Evolutionary conservation across 2,329 filamentous ascomycete genomes (phyloP), one percentile per base, ranked within the genome.

Genomic region (Epichloe sylvatica): DNA sequence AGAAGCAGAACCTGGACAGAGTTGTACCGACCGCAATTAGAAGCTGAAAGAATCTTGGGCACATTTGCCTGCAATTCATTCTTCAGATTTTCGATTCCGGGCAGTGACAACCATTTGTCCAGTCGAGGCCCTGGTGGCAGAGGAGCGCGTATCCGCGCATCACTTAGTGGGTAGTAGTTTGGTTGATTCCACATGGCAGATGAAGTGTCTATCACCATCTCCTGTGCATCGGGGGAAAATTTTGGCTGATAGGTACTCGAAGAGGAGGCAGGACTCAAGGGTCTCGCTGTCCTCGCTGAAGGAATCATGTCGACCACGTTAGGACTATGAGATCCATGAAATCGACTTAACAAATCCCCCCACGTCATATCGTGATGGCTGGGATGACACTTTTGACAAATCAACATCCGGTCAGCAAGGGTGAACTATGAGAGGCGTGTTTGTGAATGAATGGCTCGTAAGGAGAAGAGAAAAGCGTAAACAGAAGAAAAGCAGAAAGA

Each of bases 301-400:
- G 71, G 68, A 33, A 70, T 67, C 42, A 76, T 70, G 23, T 77
- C 74, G 51, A 72, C 73, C 44, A 75, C 65, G 30, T 62, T 64
- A 34, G 75, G 74, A 55, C 75, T 78, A 50, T 73, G 69, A 39
- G 73, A 71, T 51, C 71, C 69, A 62, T 69, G 65, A 49, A 76
- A 79, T 56, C 77, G 78, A 57, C 65, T 67, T 44, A 74, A 67
- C 15, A 76, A 73, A 53, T 79, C 75, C 59, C 78, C 75, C 76
- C 76, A 80, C 11, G 73, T 77, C 74, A 78, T 75, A 55, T 74
- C 74, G 55, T 78, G 76, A 59, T 80, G 77, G 55, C 70, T 75
- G 13, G 77, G 76, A 56, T 79, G 74, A 59, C 77, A 80, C 76
- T 77, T 67, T 30, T 17, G 40, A 50, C 35, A 35, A 30, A 34